A percentile compares a stretch with the other conserved stretches of the same genome.
Conservation (phyloP, 148 eudicot genomes). For the Fagopyrum homotropicum region DNA sequence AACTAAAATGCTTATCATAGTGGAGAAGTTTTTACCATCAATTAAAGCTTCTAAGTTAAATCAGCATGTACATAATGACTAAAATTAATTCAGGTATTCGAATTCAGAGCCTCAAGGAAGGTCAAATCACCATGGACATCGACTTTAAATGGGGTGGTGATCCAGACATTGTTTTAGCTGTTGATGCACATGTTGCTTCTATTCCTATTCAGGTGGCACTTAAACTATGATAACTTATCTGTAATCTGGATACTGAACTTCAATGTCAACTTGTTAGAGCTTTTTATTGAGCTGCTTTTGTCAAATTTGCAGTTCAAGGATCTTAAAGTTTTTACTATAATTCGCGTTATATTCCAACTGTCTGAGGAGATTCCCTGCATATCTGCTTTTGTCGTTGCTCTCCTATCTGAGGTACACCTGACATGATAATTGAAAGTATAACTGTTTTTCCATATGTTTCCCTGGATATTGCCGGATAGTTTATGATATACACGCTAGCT, state of each 20-base stretch:
- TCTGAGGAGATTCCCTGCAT: constrained; percentile 95
- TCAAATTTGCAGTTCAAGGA: constrained; percentile 58
- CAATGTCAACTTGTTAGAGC: neutral
- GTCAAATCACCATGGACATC: constrained; percentile 91
- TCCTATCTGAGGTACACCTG: constrained; percentile 75
- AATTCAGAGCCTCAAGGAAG: constrained; percentile 88
- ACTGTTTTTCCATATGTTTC: no score
- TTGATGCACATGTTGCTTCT: constrained; percentile 79
- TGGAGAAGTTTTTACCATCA: no score
- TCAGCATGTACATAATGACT: neutral
- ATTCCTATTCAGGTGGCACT: constrained; percentile 79
- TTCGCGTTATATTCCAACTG: constrained; percentile 93
- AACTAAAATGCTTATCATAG: no score
- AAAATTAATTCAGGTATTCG: constrained; percentile 56
- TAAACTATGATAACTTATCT: neutral
- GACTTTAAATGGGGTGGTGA: constrained; percentile 98
- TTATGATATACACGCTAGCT: neutral
- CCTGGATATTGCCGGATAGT: no score
- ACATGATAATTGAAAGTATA: neutral
- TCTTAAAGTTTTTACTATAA: constrained; percentile 87
- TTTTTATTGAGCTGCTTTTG: neutral
- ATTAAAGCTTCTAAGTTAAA: neutral
- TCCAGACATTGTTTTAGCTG: constrained; percentile 68
- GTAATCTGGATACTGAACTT: neutral
- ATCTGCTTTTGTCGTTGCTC: constrained; percentile 92